Evolutionary conservation across 129 eudicot genomes (phyloP).

Genomic region (Lonicera japonica): DNA sequence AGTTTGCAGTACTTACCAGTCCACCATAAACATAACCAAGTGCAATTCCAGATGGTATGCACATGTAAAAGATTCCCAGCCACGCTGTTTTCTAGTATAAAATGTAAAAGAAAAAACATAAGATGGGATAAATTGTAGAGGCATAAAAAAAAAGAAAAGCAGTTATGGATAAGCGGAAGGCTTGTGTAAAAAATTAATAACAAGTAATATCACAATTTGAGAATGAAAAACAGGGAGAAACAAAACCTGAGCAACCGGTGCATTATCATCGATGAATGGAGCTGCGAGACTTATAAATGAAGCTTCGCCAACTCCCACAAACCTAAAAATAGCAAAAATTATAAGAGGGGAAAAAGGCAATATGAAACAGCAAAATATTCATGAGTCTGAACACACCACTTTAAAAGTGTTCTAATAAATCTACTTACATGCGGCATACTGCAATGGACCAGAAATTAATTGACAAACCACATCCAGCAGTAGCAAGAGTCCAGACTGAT

Average conservation of each 20-base stretch:
- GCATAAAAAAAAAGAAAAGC: no score
- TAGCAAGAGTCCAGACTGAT: constrained; percentile 82
- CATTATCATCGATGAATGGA: constrained; percentile 95
- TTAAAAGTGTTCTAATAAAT: constrained; percentile 5
- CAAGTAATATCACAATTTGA: not conserved
- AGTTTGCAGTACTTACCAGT: constrained; percentile 40
- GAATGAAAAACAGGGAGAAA: not conserved
- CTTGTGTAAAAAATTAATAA: no score
- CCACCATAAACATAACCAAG: constrained; percentile 97
- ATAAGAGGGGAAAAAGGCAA: not conserved
- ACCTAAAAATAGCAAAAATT: constrained; percentile 30
- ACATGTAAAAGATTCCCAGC: constrained; percentile 97
- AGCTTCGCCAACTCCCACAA: constrained; percentile 99
- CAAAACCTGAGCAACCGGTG: constrained; percentile 77
- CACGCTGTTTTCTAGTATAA: constrained; percentile 68
- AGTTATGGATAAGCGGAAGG: no score
- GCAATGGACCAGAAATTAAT: constrained; percentile 83
- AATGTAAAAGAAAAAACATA: not conserved
- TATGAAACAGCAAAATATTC: no score
- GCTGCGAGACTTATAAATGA: constrained; percentile 97
- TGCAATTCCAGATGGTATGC: constrained; percentile 89
- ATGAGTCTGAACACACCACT: no score
- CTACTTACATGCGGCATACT: constrained; percentile 72
- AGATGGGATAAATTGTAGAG: not conserved
- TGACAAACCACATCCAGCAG: constrained; percentile 75